phyloP scores from a whole-genome alignment of 768 basidiomycete species.

The Phanerochaete sordida region DNA sequence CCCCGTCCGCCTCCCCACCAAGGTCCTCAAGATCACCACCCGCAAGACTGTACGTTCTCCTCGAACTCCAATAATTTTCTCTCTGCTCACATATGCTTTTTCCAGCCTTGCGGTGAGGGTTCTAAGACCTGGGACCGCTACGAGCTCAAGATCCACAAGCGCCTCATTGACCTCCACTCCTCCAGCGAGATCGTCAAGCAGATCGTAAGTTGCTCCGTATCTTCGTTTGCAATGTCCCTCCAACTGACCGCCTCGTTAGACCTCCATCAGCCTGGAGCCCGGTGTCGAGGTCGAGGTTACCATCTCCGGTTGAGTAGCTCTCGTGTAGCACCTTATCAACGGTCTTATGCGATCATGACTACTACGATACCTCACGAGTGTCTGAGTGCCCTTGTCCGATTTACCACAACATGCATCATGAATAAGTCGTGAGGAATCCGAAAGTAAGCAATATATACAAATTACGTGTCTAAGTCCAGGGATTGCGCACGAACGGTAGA shows the following conservation, averaged over 20 bases:
- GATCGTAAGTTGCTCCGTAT: conserved; percentile 63
- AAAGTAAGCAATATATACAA: background rate
- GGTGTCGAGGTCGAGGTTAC: conserved; percentile 99
- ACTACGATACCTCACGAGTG: background rate
- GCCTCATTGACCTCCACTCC: conserved; percentile 97
- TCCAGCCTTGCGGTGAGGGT: conserved; percentile 98
- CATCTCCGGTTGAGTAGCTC: conserved; percentile 62
- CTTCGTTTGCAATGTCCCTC: background rate
- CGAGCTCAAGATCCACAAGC: conserved; percentile 99
- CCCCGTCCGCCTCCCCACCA: conserved; percentile 97
- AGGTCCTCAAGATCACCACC: conserved; percentile 98
- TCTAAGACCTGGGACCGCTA: conserved; percentile 99
- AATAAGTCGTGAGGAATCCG: background rate
- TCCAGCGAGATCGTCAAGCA: conserved; percentile 99
- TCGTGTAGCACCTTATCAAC: background rate
- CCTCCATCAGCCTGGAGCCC: conserved; percentile 97
- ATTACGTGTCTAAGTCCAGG: background rate
- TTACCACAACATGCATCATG: too few relatives aligned
- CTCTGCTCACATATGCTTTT: background rate
- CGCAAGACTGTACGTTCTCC: conserved; percentile 82
- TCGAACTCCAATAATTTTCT: background rate
- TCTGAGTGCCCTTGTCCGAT: background rate
- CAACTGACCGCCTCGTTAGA: conserved; percentile 44
- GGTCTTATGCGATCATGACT: background rate
- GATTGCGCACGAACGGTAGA: background rate